Evolutionary conservation across 2,329 filamentous ascomycete species (phyloP).

Genomic region (Aspergillaceae sp.): DNA sequence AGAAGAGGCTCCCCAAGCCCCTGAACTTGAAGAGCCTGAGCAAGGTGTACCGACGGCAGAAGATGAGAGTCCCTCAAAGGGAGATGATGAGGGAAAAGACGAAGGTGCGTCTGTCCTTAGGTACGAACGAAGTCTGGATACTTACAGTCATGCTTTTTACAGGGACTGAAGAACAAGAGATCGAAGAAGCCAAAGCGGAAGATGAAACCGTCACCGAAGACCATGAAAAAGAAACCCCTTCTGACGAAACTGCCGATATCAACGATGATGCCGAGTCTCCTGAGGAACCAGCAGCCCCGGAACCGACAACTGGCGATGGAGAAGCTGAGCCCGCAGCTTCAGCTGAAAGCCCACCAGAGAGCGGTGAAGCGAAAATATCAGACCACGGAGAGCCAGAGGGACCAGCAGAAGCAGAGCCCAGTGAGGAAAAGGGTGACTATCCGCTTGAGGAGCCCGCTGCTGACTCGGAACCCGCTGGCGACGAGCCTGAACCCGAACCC

Average conservation of each 20-base stretch:
- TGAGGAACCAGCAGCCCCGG: too few relatives aligned
- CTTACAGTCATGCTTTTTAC: slow-evolving; percentile 6
- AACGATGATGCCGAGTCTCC: too few relatives aligned
- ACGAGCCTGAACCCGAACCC: slow-evolving; percentile 2
- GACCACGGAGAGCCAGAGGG: background rate
- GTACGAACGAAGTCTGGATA: slow-evolving; percentile 5
- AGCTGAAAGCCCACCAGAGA: background rate
- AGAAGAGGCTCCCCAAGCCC: slow-evolving; percentile 2
- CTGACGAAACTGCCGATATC: too few relatives aligned
- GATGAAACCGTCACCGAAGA: background rate
- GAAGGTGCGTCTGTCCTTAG: slow-evolving; percentile 15
- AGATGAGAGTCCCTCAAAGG: slow-evolving; percentile 4
- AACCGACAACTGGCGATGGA: too few relatives aligned
- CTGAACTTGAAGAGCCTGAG: slow-evolving; percentile 5
- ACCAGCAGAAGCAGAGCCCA: background rate
- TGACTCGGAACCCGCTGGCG: slow-evolving; percentile 5
- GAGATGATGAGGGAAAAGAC: slow-evolving; percentile 10
- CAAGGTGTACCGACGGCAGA: background rate
- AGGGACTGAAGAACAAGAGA: slow-evolving; percentile 4
- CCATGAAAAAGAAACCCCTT: too few relatives aligned
- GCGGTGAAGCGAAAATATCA: background rate
- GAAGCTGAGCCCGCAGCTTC: background rate
- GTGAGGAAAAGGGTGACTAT: slow-evolving; percentile 6
- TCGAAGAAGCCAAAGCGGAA: background rate
- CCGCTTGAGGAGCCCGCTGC: slow-evolving; percentile 7